Conservation (phyloP, 768 basidiomycete species). For the Pleurotus platypus region DNA sequence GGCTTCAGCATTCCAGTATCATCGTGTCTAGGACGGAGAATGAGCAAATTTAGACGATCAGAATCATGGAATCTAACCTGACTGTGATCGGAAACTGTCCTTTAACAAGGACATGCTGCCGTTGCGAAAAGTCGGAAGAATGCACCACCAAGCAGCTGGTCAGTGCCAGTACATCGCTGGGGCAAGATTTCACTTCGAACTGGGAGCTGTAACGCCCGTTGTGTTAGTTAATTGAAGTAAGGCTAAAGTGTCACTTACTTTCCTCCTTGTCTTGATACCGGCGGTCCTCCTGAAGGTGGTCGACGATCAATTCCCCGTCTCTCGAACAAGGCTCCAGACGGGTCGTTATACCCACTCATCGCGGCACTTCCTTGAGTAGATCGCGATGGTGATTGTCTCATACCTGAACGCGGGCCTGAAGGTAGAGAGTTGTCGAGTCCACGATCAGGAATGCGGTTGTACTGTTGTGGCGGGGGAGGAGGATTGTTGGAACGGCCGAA, state of each 20-base stretch:
- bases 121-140: conserved; percentile 68
- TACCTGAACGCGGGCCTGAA: conserved; percentile 28
- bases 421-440: conserved; percentile 23
- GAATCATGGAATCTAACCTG: conserved; percentile 44
- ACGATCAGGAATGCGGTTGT: conserved; percentile 37
- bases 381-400: conserved; percentile 19
- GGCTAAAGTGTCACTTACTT: conserved; percentile 14
- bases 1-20: conserved; percentile 67
- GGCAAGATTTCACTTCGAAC: conserved; percentile 56
- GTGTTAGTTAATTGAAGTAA: background rate
- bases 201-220: conserved; percentile 24
- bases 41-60: background rate
- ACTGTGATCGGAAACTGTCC: conserved; percentile 68
- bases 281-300: conserved; percentile 22
- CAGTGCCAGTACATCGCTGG: conserved; percentile 67
- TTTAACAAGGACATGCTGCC: conserved; percentile 77
- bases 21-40: conserved; percentile 58
- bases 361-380: conserved; percentile 38
- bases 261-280: conserved; percentile 28
- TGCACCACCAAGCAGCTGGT: conserved; percentile 81
- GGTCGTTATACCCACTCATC: conserved; percentile 47
- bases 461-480: conserved; percentile 34
- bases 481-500: conserved; percentile 38
- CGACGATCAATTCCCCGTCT: conserved; percentile 42
- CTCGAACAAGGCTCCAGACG: conserved; percentile 45